Percentiles rank a stretch among this genome's conserved stretches.
Conservation (phyloP, 2,329 filamentous ascomycete genomes). For the Calonectria henricotiae region DNA sequence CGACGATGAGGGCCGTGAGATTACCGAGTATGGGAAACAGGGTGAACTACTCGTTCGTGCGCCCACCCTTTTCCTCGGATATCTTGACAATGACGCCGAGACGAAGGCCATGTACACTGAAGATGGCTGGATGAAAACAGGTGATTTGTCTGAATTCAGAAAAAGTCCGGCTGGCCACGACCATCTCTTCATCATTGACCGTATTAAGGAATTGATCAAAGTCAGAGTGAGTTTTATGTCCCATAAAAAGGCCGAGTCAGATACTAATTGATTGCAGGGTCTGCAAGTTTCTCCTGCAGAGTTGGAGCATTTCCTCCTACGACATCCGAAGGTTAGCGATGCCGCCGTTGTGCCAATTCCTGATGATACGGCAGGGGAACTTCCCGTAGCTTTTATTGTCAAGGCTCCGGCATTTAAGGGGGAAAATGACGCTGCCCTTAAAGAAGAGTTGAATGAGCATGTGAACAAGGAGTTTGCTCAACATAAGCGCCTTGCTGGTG, state of each 20-base stretch:
- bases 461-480: conserved; percentile 28
- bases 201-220: conserved; percentile 32
- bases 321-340: conserved; percentile 29
- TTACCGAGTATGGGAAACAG: conserved; percentile 25
- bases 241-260: no score
- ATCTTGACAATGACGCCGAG: conserved; percentile 31
- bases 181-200: conserved; percentile 33
- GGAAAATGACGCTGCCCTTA: conserved; percentile 22
- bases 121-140: conserved; percentile 31
- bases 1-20: conserved; percentile 17
- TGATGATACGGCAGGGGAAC: conserved; percentile 29
- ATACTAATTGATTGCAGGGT: conserved; percentile 17
- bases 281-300: conserved; percentile 32
- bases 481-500: conserved; percentile 32
- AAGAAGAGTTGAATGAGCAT: conserved; percentile 20
- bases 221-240: conserved; percentile 20
- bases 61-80: conserved; percentile 26
- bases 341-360: conserved; percentile 31
- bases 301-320: conserved; percentile 23
- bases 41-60: conserved; percentile 25
- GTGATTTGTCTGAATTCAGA: conserved; percentile 30
- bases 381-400: conserved; percentile 30
- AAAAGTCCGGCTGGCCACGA: conserved; percentile 25
- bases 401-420: conserved; percentile 22
- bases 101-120: conserved; percentile 28